Percentiles rank a stretch among this genome's conserved stretches.
Conservation (phyloP, 1,139 yeast genomes). For the Sugiyamaella sp. region DNA sequence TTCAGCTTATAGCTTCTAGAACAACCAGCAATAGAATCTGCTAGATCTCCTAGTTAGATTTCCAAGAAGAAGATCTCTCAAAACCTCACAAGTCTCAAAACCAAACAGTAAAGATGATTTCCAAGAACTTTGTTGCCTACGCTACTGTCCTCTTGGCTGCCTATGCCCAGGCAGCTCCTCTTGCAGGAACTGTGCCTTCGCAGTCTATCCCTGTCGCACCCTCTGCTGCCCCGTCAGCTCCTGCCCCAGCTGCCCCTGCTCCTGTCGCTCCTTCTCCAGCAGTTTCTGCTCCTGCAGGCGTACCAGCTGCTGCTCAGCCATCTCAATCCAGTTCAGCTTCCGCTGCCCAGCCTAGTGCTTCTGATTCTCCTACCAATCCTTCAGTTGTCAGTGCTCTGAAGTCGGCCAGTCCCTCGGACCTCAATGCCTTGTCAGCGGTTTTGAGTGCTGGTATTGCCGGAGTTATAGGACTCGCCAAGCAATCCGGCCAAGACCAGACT, state of each 20-base stretch:
- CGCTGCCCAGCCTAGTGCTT: not conserved
- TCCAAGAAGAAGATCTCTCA: not conserved
- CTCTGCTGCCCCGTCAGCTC: slow-evolving; percentile 3
- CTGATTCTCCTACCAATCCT: slow-evolving; percentile 1
- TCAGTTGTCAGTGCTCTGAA: slow-evolving; percentile 1
- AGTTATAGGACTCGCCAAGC: slow-evolving; percentile 4
- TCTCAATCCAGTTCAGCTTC: not conserved
- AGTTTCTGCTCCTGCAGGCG: not conserved
- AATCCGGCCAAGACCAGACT: slow-evolving; percentile 2
- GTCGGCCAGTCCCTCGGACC: slow-evolving; percentile 4
- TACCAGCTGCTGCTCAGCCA: not conserved
- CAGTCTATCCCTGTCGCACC: not conserved
- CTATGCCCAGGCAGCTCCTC: slow-evolving; percentile 6
- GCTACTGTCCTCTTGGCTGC: slow-evolving; percentile 5
- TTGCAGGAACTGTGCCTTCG: slow-evolving; percentile 1
- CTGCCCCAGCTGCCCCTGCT: not conserved
- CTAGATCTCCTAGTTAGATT: not conserved
- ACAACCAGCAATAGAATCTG: not conserved
- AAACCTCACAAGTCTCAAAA: too few species aligned
- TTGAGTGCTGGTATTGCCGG: slow-evolving; percentile 3
- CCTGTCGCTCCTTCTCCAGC: not conserved
- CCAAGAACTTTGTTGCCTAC: slow-evolving; percentile 1
- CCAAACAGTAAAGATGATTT: slow-evolving; percentile 2
- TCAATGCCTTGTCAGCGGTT: not conserved
- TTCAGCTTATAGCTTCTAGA: not conserved